A percentile compares a stretch with the other conserved stretches of the same genome.
Evolutionary conservation across 1,284 basidiomycete species (phyloP).

Genomic region (Melampsora americana): DNA sequence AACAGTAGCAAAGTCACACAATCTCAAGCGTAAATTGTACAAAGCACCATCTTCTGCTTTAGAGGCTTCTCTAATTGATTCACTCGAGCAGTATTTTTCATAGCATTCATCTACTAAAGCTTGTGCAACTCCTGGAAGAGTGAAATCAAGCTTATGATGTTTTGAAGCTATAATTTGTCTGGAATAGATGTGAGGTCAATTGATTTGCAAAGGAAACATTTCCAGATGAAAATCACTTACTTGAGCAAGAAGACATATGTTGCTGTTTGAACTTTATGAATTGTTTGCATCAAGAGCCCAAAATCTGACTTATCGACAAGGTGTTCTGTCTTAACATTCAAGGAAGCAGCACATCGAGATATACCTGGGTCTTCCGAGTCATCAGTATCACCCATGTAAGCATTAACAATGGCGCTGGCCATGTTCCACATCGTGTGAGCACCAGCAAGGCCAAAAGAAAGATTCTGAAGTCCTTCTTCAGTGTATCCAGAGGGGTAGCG

Average conservation of each 20-base stretch:
- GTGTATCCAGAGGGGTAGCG: no score
- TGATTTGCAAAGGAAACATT: neutral
- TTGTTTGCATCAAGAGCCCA: neutral
- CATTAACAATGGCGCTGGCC: neutral
- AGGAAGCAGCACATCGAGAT: neutral
- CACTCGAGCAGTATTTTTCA: neutral
- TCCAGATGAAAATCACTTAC: neutral
- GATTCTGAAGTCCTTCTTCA: no score
- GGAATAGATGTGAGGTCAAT: no score
- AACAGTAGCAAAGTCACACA: neutral
- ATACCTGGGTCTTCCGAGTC: neutral
- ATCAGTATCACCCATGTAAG: neutral
- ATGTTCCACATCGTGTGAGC: neutral
- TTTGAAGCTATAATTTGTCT: no score
- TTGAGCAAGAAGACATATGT: neutral
- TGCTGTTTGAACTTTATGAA: neutral
- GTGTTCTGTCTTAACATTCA: neutral
- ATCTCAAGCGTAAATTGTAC: neutral
- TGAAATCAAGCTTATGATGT: neutral
- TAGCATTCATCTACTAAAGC: neutral
- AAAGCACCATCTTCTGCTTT: neutral
- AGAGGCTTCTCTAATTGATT: neutral
- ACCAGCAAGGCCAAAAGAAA: neutral
- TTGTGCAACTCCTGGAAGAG: neutral
- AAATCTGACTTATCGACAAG: constrained; percentile 56